Evolutionary conservation across 352 stramenopile species (phyloP).

Genomic region (Phytophthora hybrid): DNA sequence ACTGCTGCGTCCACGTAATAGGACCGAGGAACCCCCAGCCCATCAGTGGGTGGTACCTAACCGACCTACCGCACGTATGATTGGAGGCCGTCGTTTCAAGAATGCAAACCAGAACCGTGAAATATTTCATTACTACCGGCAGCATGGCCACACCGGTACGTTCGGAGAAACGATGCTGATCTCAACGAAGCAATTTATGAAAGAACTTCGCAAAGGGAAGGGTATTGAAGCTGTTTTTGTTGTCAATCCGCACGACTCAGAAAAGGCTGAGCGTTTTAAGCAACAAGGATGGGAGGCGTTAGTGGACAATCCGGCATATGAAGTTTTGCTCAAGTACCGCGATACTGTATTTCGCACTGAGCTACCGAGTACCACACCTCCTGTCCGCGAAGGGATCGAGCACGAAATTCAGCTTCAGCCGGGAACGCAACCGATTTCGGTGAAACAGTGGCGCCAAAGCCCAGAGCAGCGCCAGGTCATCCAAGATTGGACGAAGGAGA

Average conservation of each 20-base stretch:
- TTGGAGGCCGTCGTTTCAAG: background rate
- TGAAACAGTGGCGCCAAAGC: slow-evolving; percentile 16
- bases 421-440: slow-evolving; percentile 6
- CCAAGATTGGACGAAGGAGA: no score
- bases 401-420: slow-evolving; percentile 13
- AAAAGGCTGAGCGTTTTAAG: slow-evolving; percentile 16
- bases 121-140: slow-evolving; percentile 5
- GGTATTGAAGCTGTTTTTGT: slow-evolving; percentile 8
- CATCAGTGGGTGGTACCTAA: background rate
- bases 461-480: background rate
- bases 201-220: background rate
- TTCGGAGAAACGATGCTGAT: background rate
- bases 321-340: background rate
- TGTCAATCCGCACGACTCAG: slow-evolving; percentile 4
- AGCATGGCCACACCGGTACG: background rate
- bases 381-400: slow-evolving; percentile 7
- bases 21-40: background rate
- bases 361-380: slow-evolving; percentile 7
- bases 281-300: slow-evolving; percentile 9
- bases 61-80: background rate
- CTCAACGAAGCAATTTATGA: slow-evolving; percentile 3
- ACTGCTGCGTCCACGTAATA: background rate
- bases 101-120: slow-evolving; percentile 3
- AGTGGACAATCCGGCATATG: slow-evolving; percentile 5
- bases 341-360: slow-evolving; percentile 12